Base-by-base conservation (phyloP, 2,329 filamentous ascomycete genomes). In the Trichophyton schoenleinii region DNA sequence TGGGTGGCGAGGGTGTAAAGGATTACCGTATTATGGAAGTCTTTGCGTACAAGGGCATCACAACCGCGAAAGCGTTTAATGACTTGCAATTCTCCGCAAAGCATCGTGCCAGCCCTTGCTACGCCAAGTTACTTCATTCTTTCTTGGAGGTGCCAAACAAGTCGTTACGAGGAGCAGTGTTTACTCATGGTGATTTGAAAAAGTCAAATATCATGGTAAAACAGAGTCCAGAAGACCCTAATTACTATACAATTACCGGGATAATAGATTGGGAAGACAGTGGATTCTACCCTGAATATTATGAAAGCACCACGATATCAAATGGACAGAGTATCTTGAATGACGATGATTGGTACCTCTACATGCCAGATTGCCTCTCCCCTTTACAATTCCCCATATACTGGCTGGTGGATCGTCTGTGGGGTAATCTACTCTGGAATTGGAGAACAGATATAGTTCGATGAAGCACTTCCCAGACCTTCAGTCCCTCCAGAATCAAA, bases 191-290 rank as follows among this genome's bases (percentile, higher is more conserved):
- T 9, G 63, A 64, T 48, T 2, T 63, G 13, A 61, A 48, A 20
- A 44, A n/a, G 38, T 53, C 48, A 42, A 64, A 64, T 44, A 64
- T 65, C 25, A 65, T 63, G 44, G 62, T 65, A 34, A 52, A 31
- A 25, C 20, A 52, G 6, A 22, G 15, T 11, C 2, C 48, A 6
- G 15, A 7, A 2, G 55, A 61, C 13, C 13, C 44, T 22, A 9
- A 18, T 48, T 18, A 5, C 15, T 69, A 65, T 53, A 36, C 58
- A 3, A 62, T 72, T 9, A 67, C 66, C 41, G 67, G 69, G 6
- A 67, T 71, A 42, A 67, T 73, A 55, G 69, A 72, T 49, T 72
- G 69, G 70, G 70, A 71, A 38, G 60, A 69, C 44, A 67, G 68
- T 60, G 70, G 69, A 3, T 72, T 71, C 52, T 72, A 72, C 62